Evolutionary conservation across 2,329 filamentous ascomycete genomes (phyloP).

Genomic region (Fusarium sp.): DNA sequence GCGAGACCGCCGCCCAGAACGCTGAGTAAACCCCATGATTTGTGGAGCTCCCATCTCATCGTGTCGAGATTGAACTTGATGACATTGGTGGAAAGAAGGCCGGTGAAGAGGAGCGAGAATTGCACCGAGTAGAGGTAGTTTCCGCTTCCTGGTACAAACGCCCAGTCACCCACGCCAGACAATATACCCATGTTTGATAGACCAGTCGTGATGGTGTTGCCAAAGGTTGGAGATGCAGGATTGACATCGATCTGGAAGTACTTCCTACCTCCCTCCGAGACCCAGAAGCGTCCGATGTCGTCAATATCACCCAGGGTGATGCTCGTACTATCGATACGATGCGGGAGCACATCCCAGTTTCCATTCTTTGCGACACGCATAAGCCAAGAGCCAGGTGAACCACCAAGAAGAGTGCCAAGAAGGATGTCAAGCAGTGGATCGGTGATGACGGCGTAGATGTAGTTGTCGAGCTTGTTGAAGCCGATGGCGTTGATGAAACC

Average conservation of each 20-base stretch:
- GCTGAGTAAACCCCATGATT: neutral
- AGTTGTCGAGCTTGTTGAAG: slow-evolving; percentile 36
- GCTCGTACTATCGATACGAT: neutral
- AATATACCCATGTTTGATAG: neutral
- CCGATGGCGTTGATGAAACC: slow-evolving; percentile 29
- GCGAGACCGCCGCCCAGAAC: slow-evolving; percentile 3
- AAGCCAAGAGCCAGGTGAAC: neutral
- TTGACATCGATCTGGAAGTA: slow-evolving; percentile 32
- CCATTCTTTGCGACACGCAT: slow-evolving; percentile 33
- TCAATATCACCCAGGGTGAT: slow-evolving; percentile 35
- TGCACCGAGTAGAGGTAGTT: slow-evolving; percentile 31
- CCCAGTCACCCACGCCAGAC: slow-evolving; percentile 20
- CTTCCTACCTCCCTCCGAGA: slow-evolving; percentile 1
- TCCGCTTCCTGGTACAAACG: slow-evolving; percentile 29
- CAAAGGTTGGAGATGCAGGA: neutral
- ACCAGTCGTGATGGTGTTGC: neutral
- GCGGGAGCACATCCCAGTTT: neutral
- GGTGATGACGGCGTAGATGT: slow-evolving; percentile 33
- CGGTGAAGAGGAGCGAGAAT: neutral
- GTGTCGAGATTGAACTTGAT: neutral
- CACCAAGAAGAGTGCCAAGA: neutral
- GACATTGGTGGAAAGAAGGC: neutral
- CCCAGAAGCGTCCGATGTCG: slow-evolving; percentile 19
- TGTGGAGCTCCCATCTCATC: slow-evolving; percentile 2
- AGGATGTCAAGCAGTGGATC: neutral